phyloP scores from a whole-genome alignment of 2,329 filamentous ascomycete genomes.

The Cadophora sp. region DNA sequence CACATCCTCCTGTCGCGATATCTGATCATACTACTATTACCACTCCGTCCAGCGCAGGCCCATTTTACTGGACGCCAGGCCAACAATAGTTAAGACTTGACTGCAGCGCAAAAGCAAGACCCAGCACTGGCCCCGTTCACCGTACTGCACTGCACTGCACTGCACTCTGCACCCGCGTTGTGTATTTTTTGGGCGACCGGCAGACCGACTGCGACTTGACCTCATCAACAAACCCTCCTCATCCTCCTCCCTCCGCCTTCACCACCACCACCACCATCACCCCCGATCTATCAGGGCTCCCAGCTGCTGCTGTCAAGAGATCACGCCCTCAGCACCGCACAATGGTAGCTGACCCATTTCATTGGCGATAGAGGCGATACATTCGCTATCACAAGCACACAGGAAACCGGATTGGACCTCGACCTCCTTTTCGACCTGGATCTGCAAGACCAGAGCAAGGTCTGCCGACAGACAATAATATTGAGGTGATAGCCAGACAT shows the following conservation, averaged over 20 bases:
- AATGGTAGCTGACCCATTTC: conserved; percentile 52
- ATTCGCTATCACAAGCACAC: conserved; percentile 34
- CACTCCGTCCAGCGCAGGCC: too few relatives aligned
- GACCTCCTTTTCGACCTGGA: conserved; percentile 10
- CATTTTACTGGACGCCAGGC: neutral
- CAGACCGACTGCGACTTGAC: conserved; percentile 1
- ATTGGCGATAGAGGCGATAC: conserved; percentile 48
- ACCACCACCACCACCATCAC: neutral
- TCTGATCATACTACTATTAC: too few relatives aligned
- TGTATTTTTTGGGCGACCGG: neutral
- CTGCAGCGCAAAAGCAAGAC: neutral
- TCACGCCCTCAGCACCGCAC: conserved; percentile 44
- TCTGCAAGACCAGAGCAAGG: conserved; percentile 26
- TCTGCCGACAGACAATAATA: conserved; percentile 9
- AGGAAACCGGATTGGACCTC: conserved; percentile 19
- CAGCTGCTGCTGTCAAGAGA: conserved; percentile 26
- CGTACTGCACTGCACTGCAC: neutral
- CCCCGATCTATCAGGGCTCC: conserved; percentile 6
- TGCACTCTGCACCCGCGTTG: neutral
- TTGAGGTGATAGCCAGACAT: conserved; percentile 24
- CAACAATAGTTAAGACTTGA: conserved; percentile 4
- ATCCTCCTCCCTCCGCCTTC: conserved; percentile 2
- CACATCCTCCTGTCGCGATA: neutral
- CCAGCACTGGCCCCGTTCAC: conserved; percentile 3
- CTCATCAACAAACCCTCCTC: conserved; percentile 13